These are phyloP conservation scores for Exophiala alcalophila DNA, from an alignment of 2,329 filamentous ascomycete genomes.

Conservation along the genomic window DNA sequence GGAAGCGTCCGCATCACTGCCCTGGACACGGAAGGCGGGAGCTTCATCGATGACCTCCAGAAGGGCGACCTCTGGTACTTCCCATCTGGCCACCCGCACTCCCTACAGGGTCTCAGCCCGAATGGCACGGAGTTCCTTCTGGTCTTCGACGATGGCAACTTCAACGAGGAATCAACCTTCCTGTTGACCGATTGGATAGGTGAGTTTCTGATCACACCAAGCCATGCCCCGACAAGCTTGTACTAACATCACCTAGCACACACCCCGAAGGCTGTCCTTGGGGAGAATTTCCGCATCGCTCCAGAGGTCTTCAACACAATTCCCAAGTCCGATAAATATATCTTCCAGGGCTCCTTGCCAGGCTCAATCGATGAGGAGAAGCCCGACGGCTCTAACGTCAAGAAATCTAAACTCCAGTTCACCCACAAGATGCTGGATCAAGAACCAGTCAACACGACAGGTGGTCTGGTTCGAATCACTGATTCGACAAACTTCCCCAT, in stretches of 20 bases:
- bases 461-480: slow-evolving; percentile 69
- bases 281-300: slow-evolving; percentile 72
- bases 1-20: slow-evolving; percentile 69
- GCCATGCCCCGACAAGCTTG: too few species aligned
- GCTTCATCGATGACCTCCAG: slow-evolving; percentile 72
- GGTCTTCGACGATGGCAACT: slow-evolving; percentile 59
- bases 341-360: slow-evolving; percentile 68
- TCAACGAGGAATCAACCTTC: slow-evolving; percentile 67
- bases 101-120: slow-evolving; percentile 64
- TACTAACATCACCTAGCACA: slow-evolving; percentile 48
- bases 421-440: slow-evolving; percentile 71
- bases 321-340: slow-evolving; percentile 67
- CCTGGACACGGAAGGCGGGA: slow-evolving; percentile 71
- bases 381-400: slow-evolving; percentile 55
- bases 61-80: slow-evolving; percentile 82
- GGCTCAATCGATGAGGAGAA: slow-evolving; percentile 66
- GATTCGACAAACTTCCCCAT: slow-evolving; percentile 75
- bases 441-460: slow-evolving; percentile 62
- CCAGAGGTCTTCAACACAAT: slow-evolving; percentile 68
- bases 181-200: slow-evolving; percentile 66
- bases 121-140: slow-evolving; percentile 66
- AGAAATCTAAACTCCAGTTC: slow-evolving; percentile 66
- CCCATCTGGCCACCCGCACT: slow-evolving; percentile 73
- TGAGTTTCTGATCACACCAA: slow-evolving; percentile 35
- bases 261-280: slow-evolving; percentile 67